These are phyloP conservation scores for Schizosaccharomyces japonicus DNA, from an alignment of 805 yeast genomes.

Conservation along the genomic window DNA sequence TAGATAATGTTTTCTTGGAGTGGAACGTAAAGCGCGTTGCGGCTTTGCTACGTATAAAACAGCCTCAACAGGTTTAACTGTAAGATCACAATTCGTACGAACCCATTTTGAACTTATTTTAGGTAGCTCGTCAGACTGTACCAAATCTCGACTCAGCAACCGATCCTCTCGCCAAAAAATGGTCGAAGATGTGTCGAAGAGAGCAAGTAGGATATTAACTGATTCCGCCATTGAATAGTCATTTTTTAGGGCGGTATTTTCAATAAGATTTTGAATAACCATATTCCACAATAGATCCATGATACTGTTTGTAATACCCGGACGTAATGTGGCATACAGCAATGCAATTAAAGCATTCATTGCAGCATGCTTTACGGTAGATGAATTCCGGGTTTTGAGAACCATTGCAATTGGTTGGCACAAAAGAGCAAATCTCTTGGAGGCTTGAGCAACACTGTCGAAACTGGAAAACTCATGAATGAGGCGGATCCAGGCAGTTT, in stretches of 20 bases:
- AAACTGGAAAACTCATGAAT: constrained; percentile 1
- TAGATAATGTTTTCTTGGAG: not conserved
- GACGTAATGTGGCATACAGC: constrained; percentile 1
- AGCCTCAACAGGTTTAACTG: not conserved
- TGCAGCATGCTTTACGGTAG: constrained; percentile 2
- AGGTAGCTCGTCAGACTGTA: not conserved
- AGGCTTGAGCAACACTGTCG: not conserved
- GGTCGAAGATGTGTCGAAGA: not conserved
- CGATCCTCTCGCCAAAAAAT: constrained; percentile 1
- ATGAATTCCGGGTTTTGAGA: not conserved
- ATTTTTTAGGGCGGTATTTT: not conserved
- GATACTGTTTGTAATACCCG: not conserved
- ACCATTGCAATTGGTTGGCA: constrained; percentile 3
- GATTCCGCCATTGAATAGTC: not conserved
- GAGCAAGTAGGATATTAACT: not conserved
- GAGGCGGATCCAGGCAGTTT: not conserved
- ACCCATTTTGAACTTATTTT: not conserved
- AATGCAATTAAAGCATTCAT: not conserved
- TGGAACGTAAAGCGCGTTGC: not conserved
- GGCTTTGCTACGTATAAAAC: not conserved
- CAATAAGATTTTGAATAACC: not conserved
- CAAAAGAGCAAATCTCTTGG: not conserved
- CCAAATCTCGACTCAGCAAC: not conserved
- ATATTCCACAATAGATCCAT: not conserved
- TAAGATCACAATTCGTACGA: not conserved